Evolutionary conservation across 2,329 filamentous ascomycete species (phyloP).

Genomic region (Dactylellina drechsleri): DNA sequence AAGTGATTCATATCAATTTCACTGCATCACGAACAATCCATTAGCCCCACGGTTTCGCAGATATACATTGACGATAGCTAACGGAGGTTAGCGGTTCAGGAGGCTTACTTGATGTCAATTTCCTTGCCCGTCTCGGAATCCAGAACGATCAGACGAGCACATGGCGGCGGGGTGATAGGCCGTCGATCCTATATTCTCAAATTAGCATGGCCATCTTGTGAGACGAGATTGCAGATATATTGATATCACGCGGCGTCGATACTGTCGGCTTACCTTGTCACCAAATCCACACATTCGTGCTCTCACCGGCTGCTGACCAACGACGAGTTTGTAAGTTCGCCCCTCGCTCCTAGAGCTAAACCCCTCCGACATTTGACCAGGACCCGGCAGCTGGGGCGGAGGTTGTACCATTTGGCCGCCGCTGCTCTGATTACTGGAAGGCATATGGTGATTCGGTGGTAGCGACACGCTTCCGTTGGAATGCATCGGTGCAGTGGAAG

Average conservation of each 20-base stretch:
- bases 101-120: slow-evolving; percentile 79
- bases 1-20: slow-evolving; percentile 76
- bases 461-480: slow-evolving; percentile 51
- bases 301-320: slow-evolving; percentile 89
- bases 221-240: slow-evolving; percentile 15
- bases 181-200: slow-evolving; percentile 76
- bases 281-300: slow-evolving; percentile 99
- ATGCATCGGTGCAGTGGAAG: slow-evolving; percentile 50
- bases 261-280: slow-evolving; percentile 76
- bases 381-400: slow-evolving; percentile 48
- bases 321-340: slow-evolving; percentile 72
- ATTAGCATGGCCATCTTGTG: slow-evolving; percentile 32
- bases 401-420: slow-evolving; percentile 44
- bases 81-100: background rate
- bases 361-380: slow-evolving; percentile 54
- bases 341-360: slow-evolving; percentile 61
- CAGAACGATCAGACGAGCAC: slow-evolving; percentile 82
- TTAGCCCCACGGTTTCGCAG: slow-evolving; percentile 8
- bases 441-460: slow-evolving; percentile 43
- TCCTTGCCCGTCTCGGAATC: slow-evolving; percentile 80
- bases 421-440: slow-evolving; percentile 35
- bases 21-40: slow-evolving; percentile 61
- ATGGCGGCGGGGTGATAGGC: slow-evolving; percentile 94
- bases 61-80: background rate
- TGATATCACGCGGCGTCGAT: slow-evolving; percentile 48